A percentile compares a stretch with the other conserved stretches of the same genome.
Evolutionary conservation across 495 filamentous ascomycete genomes (phyloP).

Genomic region (Penicillium arizonense): DNA sequence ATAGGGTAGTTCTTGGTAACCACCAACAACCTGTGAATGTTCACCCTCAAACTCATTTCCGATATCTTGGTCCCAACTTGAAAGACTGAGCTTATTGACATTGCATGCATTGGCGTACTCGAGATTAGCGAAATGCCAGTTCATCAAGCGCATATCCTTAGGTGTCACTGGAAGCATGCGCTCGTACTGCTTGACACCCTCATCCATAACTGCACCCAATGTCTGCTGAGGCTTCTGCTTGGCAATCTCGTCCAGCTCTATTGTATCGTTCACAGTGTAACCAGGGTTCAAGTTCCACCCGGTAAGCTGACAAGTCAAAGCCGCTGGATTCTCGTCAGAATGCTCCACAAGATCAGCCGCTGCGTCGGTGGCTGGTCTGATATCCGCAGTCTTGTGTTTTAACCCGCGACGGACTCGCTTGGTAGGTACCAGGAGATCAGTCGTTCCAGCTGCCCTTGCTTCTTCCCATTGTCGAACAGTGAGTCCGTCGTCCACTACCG

Average conservation of each 20-base stretch:
- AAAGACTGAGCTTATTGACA: constrained; percentile 80
- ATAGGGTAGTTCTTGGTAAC: constrained; percentile 85
- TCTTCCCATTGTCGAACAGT: constrained; percentile 71
- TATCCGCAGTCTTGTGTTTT: constrained; percentile 45
- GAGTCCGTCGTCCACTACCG: constrained; percentile 64
- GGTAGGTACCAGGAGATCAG: constrained; percentile 37
- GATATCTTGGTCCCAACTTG: constrained; percentile 93
- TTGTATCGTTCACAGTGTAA: constrained; percentile 59
- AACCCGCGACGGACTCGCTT: constrained; percentile 44
- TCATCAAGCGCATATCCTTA: constrained; percentile 84
- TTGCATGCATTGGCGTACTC: constrained; percentile 96
- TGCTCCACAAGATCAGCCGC: constrained; percentile 54
- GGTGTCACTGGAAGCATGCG: constrained; percentile 77
- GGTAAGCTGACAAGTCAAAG: constrained; percentile 67
- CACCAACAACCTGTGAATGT: constrained; percentile 88
- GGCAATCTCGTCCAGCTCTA: constrained; percentile 69
- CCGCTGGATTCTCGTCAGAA: constrained; percentile 63
- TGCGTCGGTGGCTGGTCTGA: constrained; percentile 37
- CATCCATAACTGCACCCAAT: constrained; percentile 85
- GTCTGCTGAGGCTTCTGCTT: constrained; percentile 61
- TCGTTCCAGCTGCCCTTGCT: constrained; percentile 43
- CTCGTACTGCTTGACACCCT: constrained; percentile 83
- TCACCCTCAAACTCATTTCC: constrained; percentile 97
- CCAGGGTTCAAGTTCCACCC: constrained; percentile 77
- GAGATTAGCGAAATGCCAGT: constrained; percentile 98